A percentile compares a stretch with the other conserved stretches of the same genome.
These are phyloP conservation scores for Perkinsela sp. DNA, from an alignment of 208 protist species.

Conservation along the genomic window DNA sequence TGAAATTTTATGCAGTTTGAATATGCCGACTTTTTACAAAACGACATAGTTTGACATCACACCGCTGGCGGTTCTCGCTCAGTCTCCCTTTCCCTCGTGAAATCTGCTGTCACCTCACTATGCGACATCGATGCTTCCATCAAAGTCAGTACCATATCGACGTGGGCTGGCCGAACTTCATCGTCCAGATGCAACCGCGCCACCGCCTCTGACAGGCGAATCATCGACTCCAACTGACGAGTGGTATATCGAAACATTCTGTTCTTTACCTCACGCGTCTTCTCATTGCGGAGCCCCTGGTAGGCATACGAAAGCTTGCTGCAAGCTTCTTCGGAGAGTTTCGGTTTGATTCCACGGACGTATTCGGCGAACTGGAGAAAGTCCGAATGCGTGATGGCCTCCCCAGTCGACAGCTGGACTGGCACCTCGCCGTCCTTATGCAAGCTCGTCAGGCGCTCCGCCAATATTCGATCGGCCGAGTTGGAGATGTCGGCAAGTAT, in stretches of 20 bases:
- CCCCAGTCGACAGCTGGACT: slow-evolving; percentile 9
- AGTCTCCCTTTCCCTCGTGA: too few relatives aligned
- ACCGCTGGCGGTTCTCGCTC: too few relatives aligned
- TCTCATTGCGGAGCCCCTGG: slow-evolving; percentile 61
- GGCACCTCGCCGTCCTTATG: slow-evolving; percentile 55
- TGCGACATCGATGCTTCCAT: slow-evolving; percentile 62
- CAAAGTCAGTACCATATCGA: slow-evolving; percentile 46
- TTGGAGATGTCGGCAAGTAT: slow-evolving; percentile 87
- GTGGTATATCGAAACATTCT: slow-evolving; percentile 91
- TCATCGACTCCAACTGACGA: slow-evolving; percentile 95
- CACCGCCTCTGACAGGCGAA: slow-evolving; percentile 87
- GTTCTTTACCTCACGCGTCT: slow-evolving; percentile 47
- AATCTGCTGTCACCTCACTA: slow-evolving; percentile 25
- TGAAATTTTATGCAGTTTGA: too few relatives aligned
- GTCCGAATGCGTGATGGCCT: slow-evolving; percentile 35
- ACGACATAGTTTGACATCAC: too few relatives aligned
- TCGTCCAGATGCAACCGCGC: slow-evolving; percentile 79
- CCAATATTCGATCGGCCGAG: slow-evolving; percentile 82
- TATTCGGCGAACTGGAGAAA: slow-evolving; percentile 74
- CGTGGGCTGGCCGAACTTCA: slow-evolving; percentile 37
- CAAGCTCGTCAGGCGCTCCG: slow-evolving; percentile 75
- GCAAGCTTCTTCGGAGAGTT: slow-evolving; percentile 38
- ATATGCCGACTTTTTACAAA: too few relatives aligned
- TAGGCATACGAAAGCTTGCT: slow-evolving; percentile 66
- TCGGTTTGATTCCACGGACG: slow-evolving; percentile 56